Evolutionary conservation across 192 early-diverging fungal genomes (phyloP).

Genomic region (Rhizoclosmatium sp.): DNA sequence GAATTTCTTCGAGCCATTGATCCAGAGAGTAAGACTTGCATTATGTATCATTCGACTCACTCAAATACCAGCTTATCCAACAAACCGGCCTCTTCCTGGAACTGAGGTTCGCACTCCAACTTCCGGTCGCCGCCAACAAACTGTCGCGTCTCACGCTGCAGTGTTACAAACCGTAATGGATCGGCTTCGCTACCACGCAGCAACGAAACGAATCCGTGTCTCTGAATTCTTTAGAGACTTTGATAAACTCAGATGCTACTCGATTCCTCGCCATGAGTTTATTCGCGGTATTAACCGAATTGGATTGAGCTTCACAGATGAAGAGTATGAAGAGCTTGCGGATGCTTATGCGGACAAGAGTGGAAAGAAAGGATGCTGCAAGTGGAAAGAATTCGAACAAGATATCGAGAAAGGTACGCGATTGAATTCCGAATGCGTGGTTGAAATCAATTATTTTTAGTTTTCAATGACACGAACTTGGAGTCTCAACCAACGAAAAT

Average conservation of each 20-base stretch:
- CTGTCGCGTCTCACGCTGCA: not conserved
- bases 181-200: slow-evolving; percentile 42
- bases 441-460: slow-evolving; percentile 30
- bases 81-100: not conserved
- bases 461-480: slow-evolving; percentile 56
- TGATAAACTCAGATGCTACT: slow-evolving; percentile 61
- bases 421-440: not conserved
- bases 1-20: slow-evolving; percentile 61
- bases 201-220: slow-evolving; percentile 56
- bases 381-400: slow-evolving; percentile 60
- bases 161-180: slow-evolving; percentile 38
- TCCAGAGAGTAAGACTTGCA: slow-evolving; percentile 51
- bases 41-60: not conserved
- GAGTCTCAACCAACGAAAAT: slow-evolving; percentile 51
- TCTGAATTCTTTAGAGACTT: slow-evolving; percentile 65
- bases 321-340: slow-evolving; percentile 50
- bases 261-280: slow-evolving; percentile 59
- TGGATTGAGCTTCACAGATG: slow-evolving; percentile 43
- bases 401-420: slow-evolving; percentile 56
- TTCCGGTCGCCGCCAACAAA: slow-evolving; percentile 3
- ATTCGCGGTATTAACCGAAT: slow-evolving; percentile 59
- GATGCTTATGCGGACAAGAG: slow-evolving; percentile 48
- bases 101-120: not conserved
- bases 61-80: not conserved
- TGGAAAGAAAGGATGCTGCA: slow-evolving; percentile 42